These are phyloP conservation scores for Rhizopogon salebrosus DNA, from an alignment of 768 basidiomycete species.

Conservation along the genomic window DNA sequence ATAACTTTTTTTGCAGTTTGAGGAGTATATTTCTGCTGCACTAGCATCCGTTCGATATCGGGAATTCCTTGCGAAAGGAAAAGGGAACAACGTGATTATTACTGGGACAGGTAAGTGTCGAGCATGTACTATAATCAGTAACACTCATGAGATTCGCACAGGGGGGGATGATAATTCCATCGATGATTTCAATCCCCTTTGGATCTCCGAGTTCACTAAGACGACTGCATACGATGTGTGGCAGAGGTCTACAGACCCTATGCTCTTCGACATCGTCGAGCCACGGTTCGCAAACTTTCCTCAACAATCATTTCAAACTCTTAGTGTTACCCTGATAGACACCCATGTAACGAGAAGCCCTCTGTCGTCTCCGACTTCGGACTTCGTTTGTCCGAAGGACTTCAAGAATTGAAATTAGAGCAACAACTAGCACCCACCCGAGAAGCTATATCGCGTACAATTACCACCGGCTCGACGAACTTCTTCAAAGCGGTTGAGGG, in stretches of 20 bases:
- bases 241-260: conserved; percentile 86
- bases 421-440: conserved; percentile 92
- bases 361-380: conserved; percentile 89
- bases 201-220: conserved; percentile 83
- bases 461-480: conserved; percentile 68
- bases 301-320: neutral
- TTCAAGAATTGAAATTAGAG: conserved; percentile 90
- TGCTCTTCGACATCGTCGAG: conserved; percentile 94
- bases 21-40: conserved; percentile 90
- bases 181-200: conserved; percentile 83
- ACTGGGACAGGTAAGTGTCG: conserved; percentile 45
- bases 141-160: conserved; percentile 14
- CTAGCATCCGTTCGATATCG: conserved; percentile 87
- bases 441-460: conserved; percentile 78
- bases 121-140: neutral
- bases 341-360: conserved; percentile 90
- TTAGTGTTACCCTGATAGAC: conserved; percentile 39
- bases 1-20: conserved; percentile 51
- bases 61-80: conserved; percentile 73
- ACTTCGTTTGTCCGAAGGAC: conserved; percentile 85
- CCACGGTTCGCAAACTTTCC: conserved; percentile 51
- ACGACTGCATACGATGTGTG: conserved; percentile 88
- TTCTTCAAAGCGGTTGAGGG: conserved; percentile 91
- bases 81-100: conserved; percentile 59
- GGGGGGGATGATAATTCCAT: conserved; percentile 53